Conservation (phyloP, 495 filamentous ascomycete genomes). For the Penicillium coffeae region DNA sequence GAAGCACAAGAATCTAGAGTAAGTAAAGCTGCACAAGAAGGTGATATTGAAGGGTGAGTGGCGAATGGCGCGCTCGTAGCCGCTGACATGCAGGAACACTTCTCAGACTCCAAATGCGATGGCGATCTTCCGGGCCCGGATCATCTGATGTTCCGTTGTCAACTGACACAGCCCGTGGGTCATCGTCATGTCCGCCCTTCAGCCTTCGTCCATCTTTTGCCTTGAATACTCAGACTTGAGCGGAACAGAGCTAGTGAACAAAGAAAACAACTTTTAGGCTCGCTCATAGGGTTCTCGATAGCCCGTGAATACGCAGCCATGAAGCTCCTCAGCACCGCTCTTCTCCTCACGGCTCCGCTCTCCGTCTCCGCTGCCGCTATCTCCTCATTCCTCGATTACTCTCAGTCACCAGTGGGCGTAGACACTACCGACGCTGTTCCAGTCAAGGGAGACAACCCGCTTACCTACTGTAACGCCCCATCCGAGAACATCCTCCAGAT, state of each 20-base stretch:
- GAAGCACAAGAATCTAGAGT: no score
- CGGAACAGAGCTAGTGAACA: background rate
- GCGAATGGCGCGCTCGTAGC: no score
- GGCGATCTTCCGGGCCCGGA: background rate
- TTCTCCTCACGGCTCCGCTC: constrained; percentile 32
- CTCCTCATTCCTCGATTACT: constrained; percentile 23
- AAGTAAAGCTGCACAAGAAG: no score
- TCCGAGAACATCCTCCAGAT: constrained; percentile 64
- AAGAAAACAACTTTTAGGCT: background rate
- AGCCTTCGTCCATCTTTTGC: background rate
- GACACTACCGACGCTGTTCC: constrained; percentile 11
- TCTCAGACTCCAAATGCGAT: background rate
- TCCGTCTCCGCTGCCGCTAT: constrained; percentile 29
- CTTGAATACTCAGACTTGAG: background rate
- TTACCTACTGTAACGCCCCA: constrained; percentile 64
- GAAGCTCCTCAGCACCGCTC: constrained; percentile 43
- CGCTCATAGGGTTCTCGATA: background rate
- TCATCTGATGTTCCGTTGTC: background rate
- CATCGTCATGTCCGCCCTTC: background rate
- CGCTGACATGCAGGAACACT: background rate
- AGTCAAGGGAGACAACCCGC: constrained; percentile 41
- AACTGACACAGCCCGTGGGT: background rate
- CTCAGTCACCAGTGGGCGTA: constrained; percentile 28
- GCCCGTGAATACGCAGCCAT: constrained; percentile 24
- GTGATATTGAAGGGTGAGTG: no score